A percentile compares a stretch with the other conserved stretches of the same genome.
Evolutionary conservation across 768 basidiomycete genomes (phyloP).

Genomic region (Galerina sulciceps): DNA sequence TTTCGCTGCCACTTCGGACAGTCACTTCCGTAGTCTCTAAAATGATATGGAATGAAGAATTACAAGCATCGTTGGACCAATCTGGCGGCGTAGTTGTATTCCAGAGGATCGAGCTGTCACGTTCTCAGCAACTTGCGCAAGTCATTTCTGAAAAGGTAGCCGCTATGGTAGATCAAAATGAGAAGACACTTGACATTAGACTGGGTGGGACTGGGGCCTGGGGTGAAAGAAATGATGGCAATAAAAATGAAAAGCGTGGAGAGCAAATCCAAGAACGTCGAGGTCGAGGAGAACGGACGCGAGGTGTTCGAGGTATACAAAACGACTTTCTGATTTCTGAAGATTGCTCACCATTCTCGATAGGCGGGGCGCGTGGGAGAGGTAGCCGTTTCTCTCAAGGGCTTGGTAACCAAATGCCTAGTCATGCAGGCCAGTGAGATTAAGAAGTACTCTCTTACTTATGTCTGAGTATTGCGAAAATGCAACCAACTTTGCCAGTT

Average conservation of each 20-base stretch:
- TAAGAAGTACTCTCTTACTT: background rate
- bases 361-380: conserved; percentile 70
- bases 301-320: conserved; percentile 62
- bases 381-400: conserved; percentile 85
- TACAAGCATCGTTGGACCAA: conserved; percentile 92
- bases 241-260: conserved; percentile 77
- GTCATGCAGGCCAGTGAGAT: conserved; percentile 37
- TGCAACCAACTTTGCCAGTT: no score
- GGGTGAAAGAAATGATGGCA: conserved; percentile 70
- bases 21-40: conserved; percentile 94
- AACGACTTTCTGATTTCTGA: background rate
- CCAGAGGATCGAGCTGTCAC: conserved; percentile 88
- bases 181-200: conserved; percentile 86
- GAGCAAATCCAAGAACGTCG: conserved; percentile 81
- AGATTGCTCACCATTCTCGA: background rate
- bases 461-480: no score
- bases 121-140: conserved; percentile 88
- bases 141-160: conserved; percentile 87
- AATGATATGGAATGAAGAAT: conserved; percentile 99
- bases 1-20: conserved; percentile 77
- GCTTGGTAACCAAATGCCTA: conserved; percentile 78
- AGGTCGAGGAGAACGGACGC: conserved; percentile 71
- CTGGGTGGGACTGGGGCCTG: conserved; percentile 70
- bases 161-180: conserved; percentile 88
- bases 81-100: conserved; percentile 90